phyloP scores from a whole-genome alignment of 2,329 filamentous ascomycete species.

The Helminthosporium solani region DNA sequence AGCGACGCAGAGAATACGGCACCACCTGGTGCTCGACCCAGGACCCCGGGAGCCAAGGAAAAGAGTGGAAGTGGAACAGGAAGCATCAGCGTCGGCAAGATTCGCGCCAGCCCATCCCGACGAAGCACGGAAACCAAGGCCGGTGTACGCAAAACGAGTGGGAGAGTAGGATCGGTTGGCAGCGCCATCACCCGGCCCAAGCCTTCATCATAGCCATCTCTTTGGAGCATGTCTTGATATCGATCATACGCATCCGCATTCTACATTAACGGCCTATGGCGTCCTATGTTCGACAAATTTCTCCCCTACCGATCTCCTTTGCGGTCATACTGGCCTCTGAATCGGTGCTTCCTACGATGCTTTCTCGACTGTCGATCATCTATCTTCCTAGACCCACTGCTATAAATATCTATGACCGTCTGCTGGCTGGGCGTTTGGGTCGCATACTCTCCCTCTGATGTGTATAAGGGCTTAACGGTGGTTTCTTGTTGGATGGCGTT shows the following conservation, averaged over 20 bases:
- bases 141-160: conserved; percentile 54
- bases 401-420: conserved; percentile 15
- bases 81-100: conserved; percentile 48
- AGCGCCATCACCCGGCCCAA: conserved; percentile 32
- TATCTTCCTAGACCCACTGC: conserved; percentile 10
- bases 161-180: conserved; percentile 51
- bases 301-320: no score
- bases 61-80: conserved; percentile 41
- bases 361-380: not conserved
- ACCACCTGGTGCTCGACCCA: conserved; percentile 40
- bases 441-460: conserved; percentile 1
- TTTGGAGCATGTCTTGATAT: conserved; percentile 11
- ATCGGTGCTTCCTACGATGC: no score
- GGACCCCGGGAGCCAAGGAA: conserved; percentile 44
- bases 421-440: conserved; percentile 28
- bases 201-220: conserved; percentile 18
- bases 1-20: conserved; percentile 51
- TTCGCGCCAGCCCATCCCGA: conserved; percentile 46
- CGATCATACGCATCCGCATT: conserved; percentile 9
- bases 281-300: conserved; percentile 13
- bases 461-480: conserved; percentile 8
- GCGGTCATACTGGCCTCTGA: no score
- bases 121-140: conserved; percentile 51
- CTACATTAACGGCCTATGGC: conserved; percentile 22
- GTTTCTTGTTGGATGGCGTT: not conserved